Evolutionary conservation across 306 rosid species (phyloP), one percentile per base, ranked within the genome.

Genomic region (Senna siamea): DNA sequence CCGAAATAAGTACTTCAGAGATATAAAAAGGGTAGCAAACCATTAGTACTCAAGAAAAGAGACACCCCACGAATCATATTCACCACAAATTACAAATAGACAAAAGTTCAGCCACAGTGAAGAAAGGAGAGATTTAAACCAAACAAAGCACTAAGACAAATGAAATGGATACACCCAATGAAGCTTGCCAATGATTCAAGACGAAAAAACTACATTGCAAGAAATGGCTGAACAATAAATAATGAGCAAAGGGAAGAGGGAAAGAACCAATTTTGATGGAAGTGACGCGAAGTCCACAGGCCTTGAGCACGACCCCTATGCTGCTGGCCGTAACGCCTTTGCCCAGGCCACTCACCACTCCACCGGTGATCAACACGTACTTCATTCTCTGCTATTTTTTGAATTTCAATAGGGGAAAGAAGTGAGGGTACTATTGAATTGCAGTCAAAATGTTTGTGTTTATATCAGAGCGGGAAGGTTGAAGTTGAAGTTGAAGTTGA

Each of bases 311-410:
- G 70, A 95, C 97, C 76, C 99, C 99, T 13, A 95, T 69, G 76
- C 99, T 95, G 89, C 99, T 92, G 73, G 99, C 99, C 5, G 98
- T 92, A 63, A 95, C 99, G 82, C 99, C 99, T 75, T 95, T 95
- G 73, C 99, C 99, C n/a, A 95, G 93, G 57, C 99, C 99, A 69
- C 99, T 92, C 1, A 95, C 99, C 2, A 95, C 99, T 10, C 99
- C 99, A 0, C 99, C 99, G 41, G 89, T 84, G 61, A 92, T 87
- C 76, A 95, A 18, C 4, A 95, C 99, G 86, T 92, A 95, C 86
- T 92, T 95, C 99, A 94, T 90, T 75, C 47, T 46, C 46, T 64
- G 14, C 13, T 28, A 7, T 14, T 22, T n/a, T 1, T 20, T 2
- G 3, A 14, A 6, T 52, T 23, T 44, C 19, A 12, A 11, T 22